Evolutionary conservation across 768 basidiomycete species (phyloP).

Genomic region (Kwoniella heveanensis): DNA sequence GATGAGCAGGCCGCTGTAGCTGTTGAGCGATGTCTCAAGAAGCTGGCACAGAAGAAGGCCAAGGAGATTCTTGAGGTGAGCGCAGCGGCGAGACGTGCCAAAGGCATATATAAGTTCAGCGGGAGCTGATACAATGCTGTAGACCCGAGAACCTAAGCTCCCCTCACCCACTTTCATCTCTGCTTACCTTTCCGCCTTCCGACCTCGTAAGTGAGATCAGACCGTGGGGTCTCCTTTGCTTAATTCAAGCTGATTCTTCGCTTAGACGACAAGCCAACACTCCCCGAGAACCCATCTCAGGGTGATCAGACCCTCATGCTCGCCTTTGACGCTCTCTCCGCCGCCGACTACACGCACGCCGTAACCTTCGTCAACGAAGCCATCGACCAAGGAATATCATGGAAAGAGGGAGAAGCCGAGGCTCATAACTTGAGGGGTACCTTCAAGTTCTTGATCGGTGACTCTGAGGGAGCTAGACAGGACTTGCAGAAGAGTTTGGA

Average conservation of each 20-base stretch:
- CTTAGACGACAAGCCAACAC: constrained; percentile 66
- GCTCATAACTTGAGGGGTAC: constrained; percentile 92
- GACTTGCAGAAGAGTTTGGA: constrained; percentile 78
- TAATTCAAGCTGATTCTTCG: not conserved
- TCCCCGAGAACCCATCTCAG: constrained; percentile 72
- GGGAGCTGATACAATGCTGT: not conserved
- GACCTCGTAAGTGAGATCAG: constrained; percentile 66
- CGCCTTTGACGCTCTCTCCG: constrained; percentile 78
- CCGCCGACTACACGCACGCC: constrained; percentile 80
- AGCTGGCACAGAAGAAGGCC: constrained; percentile 72
- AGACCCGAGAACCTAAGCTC: constrained; percentile 76
- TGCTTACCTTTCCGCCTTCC: constrained; percentile 96
- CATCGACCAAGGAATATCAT: constrained; percentile 79
- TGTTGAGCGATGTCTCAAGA: constrained; percentile 91
- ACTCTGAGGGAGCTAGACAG: constrained; percentile 75
- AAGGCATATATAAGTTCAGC: not conserved
- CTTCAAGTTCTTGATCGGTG: constrained; percentile 93
- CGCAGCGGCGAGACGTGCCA: not conserved
- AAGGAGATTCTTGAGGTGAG: constrained; percentile 68
- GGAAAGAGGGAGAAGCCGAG: constrained; percentile 69
- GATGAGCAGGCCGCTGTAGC: constrained; percentile 74
- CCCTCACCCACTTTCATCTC: constrained; percentile 90
- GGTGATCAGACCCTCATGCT: constrained; percentile 83
- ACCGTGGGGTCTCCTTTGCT: not conserved
- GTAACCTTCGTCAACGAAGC: constrained; percentile 79